Evolutionary conservation across 306 rosid species (phyloP), one percentile per base, ranked within the genome.

Genomic region (Begonia loranthoides): DNA sequence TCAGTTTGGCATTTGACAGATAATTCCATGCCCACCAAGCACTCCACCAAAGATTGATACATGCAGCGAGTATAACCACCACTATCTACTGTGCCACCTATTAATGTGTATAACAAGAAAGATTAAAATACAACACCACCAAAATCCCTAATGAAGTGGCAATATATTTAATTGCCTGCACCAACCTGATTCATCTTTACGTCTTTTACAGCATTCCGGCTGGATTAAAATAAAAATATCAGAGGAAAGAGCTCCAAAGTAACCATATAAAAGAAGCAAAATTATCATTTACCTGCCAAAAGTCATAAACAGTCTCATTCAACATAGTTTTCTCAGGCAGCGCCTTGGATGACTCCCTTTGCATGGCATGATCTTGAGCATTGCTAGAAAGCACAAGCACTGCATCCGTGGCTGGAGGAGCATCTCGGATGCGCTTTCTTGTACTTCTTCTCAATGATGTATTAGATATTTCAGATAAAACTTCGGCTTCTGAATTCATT

Each of bases 1-100:
- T 82, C 88, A 61, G 63, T 67, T 67, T 65, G 79, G 75, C 52
- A 3, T 57, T 65, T 57, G 36, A 72, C 22, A 6, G 88, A 82
- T 70, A 90, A 63, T 65, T 90, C 82, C 93, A 90, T 74, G 54
- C 82, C 95, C 74, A 76, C 59, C 66, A 81, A 58, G 54, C 66
- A 63, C 78, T 82, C 97, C 58, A 74, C 58, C 57, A 90, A 84
- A 59, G 66, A 71, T 60, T 80, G 94, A 63, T 76, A 71, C 41
- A 77, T 57, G 72, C 87, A 78, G 54, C 57, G 58, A 55, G 57
- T 41, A 47, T 22, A 41, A 47, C 41, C 64, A 58, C 61, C 57
- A 50, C 58, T 72, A 47, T 52, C 63, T 40, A 61, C 44, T 51
- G 54, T 60, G 55, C 51, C 66, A 56, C 80, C 93, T 89, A 76